Evolutionary conservation across 257 asterid genomes (phyloP).

Genomic region (Coffea eugenioides): DNA sequence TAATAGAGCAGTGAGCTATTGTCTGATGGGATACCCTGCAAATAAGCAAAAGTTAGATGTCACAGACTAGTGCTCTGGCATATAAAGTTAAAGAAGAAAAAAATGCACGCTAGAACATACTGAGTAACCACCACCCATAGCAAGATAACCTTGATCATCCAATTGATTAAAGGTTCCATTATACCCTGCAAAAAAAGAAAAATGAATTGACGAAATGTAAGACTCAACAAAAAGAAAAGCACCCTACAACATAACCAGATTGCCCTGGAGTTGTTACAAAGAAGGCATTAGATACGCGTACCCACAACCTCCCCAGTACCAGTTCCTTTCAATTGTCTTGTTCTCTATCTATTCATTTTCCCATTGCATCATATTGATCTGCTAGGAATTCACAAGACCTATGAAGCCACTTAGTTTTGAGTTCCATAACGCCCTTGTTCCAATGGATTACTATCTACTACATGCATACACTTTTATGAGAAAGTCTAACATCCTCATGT

Average conservation of each 20-base stretch:
- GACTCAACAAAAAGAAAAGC: background rate
- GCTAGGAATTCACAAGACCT: background rate
- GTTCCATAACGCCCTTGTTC: background rate
- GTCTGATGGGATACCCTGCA: conserved; percentile 48
- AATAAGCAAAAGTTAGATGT: conserved; percentile 9
- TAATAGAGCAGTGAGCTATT: conserved; percentile 51
- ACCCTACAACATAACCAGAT: background rate
- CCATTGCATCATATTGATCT: background rate
- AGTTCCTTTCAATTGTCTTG: background rate
- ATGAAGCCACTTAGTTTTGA: background rate
- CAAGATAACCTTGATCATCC: conserved; percentile 54
- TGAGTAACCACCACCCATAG: conserved; percentile 35
- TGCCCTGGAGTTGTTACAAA: too few relatives aligned
- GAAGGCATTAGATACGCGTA: too few relatives aligned
- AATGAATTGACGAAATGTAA: background rate
- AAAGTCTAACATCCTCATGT: background rate
- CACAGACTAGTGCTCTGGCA: background rate
- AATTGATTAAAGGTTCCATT: conserved; percentile 45
- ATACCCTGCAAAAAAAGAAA: conserved; percentile 43
- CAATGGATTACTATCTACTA: background rate
- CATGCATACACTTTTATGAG: background rate
- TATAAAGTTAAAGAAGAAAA: background rate
- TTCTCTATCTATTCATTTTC: too few relatives aligned
- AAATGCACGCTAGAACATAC: conserved; percentile 31
- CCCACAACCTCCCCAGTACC: background rate